Evolutionary conservation across 768 basidiomycete genomes (phyloP).

Genomic region (Naganishia onofrii): DNA sequence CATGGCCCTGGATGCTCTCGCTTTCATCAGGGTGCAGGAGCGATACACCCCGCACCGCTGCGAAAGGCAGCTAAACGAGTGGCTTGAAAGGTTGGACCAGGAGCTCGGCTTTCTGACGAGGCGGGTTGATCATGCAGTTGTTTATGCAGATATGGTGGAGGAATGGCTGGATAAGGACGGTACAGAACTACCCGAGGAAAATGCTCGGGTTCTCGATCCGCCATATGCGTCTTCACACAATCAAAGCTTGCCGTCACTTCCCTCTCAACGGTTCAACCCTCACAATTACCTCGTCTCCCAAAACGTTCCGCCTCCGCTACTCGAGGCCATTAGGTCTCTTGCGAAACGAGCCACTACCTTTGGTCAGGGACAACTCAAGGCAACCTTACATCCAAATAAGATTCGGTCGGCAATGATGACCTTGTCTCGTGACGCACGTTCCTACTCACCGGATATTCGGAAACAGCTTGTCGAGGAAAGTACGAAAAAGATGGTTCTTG

Average conservation of each 20-base stretch:
- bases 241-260: not conserved
- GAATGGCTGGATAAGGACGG: constrained; percentile 11
- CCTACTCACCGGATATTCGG: constrained; percentile 1
- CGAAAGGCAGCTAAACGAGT: not conserved
- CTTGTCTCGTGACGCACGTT: constrained; percentile 10
- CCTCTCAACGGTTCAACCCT: not conserved
- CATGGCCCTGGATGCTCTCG: not conserved
- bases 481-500: constrained; percentile 11
- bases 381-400: constrained; percentile 4
- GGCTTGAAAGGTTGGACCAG: not conserved
- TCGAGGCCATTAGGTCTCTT: not conserved
- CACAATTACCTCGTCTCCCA: constrained; percentile 9
- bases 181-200: not conserved
- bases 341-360: constrained; percentile 14
- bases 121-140: not conserved
- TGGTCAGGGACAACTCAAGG: constrained; percentile 13
- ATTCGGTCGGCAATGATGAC: constrained; percentile 9
- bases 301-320: not conserved
- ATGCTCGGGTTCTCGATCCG: not conserved
- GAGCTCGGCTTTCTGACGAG: not conserved
- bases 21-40: constrained; percentile 6
- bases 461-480: constrained; percentile 25
- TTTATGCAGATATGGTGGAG: constrained; percentile 2
- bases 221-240: not conserved
- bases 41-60: constrained; percentile 5